A percentile compares a stretch with the other conserved stretches of the same genome.
Evolutionary conservation across 345 rosid species (phyloP).

Genomic region (Garcia nutans): DNA sequence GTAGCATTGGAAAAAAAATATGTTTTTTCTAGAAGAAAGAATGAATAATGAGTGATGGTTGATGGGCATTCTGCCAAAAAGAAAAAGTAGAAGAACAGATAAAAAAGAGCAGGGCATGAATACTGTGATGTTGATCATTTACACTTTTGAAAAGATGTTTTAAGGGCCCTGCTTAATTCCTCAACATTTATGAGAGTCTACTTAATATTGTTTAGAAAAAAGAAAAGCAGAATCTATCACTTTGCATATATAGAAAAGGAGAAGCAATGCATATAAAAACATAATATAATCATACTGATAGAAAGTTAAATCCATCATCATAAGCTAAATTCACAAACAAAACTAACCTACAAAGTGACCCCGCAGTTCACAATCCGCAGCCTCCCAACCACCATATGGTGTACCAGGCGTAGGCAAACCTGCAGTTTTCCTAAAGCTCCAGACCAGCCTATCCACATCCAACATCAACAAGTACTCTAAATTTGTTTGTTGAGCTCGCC

Average conservation of each 20-base stretch:
- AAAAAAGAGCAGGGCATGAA: background rate
- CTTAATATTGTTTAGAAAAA: background rate
- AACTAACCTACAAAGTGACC: slow-evolving; percentile 93
- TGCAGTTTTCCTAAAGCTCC: slow-evolving; percentile 84
- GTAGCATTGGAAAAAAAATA: background rate
- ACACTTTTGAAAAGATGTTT: slow-evolving; percentile 8
- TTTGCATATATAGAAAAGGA: background rate
- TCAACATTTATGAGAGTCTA: background rate
- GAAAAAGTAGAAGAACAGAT: background rate
- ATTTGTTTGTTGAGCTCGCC: slow-evolving; percentile 85
- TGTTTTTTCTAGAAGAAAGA: background rate
- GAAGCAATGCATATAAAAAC: background rate
- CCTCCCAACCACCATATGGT: slow-evolving; percentile 93
- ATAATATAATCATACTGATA: background rate
- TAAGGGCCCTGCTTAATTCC: background rate
- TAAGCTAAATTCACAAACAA: slow-evolving; percentile 13
- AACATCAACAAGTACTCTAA: slow-evolving; percentile 79
- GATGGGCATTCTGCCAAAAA: background rate
- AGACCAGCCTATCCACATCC: slow-evolving; percentile 71
- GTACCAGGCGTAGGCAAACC: slow-evolving; percentile 64
- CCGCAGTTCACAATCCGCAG: slow-evolving; percentile 60
- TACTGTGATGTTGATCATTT: slow-evolving; percentile 12
- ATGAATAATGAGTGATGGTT: background rate
- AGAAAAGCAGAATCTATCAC: slow-evolving; percentile 1
- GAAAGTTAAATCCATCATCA: background rate